Evolutionary conservation across 2,329 filamentous ascomycete genomes (phyloP).

Genomic region (Sporothrix brasiliensis): DNA sequence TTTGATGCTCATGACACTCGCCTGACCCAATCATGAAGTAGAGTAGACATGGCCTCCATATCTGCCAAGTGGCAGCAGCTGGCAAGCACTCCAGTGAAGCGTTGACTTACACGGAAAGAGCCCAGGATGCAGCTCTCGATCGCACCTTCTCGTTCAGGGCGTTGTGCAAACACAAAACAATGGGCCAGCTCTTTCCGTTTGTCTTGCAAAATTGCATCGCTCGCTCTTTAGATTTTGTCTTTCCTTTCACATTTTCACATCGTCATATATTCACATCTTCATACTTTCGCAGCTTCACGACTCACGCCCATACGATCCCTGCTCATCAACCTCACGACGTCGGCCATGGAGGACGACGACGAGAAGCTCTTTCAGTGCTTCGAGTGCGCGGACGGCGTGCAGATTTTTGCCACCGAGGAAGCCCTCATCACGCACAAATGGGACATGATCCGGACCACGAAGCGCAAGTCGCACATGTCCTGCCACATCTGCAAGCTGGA

Average conservation of each 20-base stretch:
- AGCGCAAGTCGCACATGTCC: slow-evolving; percentile 41
- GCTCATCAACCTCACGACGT: background rate
- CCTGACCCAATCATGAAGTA: background rate
- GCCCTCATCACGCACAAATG: slow-evolving; percentile 40
- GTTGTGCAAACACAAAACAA: background rate
- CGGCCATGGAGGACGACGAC: slow-evolving; percentile 23
- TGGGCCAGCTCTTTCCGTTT: background rate
- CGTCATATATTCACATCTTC: background rate
- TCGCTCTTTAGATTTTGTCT: background rate
- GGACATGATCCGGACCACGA: slow-evolving; percentile 38
- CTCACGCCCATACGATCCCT: too few relatives aligned
- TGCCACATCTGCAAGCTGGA: slow-evolving; percentile 47
- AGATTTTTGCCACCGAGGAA: slow-evolving; percentile 34
- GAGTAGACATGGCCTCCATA: background rate
- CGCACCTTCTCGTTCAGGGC: slow-evolving; percentile 15
- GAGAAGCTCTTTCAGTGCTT: slow-evolving; percentile 33
- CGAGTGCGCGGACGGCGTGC: slow-evolving; percentile 34
- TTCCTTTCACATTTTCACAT: background rate
- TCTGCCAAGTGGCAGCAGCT: slow-evolving; percentile 20
- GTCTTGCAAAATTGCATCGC: background rate
- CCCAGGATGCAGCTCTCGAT: background rate
- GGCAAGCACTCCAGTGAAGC: background rate
- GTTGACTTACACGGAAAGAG: slow-evolving; percentile 26
- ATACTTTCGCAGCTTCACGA: background rate
- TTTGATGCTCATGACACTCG: background rate